These are phyloP conservation scores for Hylodesmum podocarpum DNA, from an alignment of 306 rosid genomes.

Conservation along the genomic window DNA sequence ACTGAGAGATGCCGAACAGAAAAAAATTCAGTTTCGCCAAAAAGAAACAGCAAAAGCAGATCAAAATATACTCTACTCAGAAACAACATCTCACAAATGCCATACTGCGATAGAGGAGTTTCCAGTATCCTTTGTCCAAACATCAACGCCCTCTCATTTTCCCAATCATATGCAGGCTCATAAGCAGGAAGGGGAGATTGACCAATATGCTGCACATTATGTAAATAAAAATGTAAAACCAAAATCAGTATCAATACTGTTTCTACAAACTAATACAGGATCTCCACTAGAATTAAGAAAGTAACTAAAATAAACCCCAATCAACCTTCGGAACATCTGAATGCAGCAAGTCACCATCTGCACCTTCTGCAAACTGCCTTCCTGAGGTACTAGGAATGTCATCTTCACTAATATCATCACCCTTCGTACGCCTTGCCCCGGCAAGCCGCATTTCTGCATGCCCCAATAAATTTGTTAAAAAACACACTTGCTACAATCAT, in stretches of 20 bases:
- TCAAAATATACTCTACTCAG: conserved; percentile 1
- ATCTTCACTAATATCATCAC: conserved; percentile 82
- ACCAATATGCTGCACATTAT: conserved; percentile 71
- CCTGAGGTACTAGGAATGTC: conserved; percentile 97
- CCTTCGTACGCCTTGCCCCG: conserved; percentile 72
- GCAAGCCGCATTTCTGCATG: conserved; percentile 88
- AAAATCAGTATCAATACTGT: background rate
- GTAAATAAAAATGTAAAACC: background rate
- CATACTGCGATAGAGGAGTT: conserved; percentile 88
- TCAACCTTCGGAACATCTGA: conserved; percentile 67
- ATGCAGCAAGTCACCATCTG: conserved; percentile 47
- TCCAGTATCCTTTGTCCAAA: conserved; percentile 96
- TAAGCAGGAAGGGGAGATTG: conserved; percentile 94
- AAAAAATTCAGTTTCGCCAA: conserved; percentile 22
- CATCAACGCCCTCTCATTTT: conserved; percentile 92
- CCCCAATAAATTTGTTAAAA: background rate
- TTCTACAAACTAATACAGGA: background rate
- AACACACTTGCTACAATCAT: conserved; percentile 17
- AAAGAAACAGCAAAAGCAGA: conserved; percentile 21
- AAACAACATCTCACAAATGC: conserved; percentile 19
- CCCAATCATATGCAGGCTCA: conserved; percentile 99
- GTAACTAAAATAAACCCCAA: conserved; percentile 18
- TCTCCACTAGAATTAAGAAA: background rate
- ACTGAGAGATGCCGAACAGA: conserved; percentile 52
- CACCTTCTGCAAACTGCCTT: conserved; percentile 69